These are phyloP conservation scores for Hemileia vastatrix DNA, from an alignment of 1,284 basidiomycete species.

Conservation along the genomic window DNA sequence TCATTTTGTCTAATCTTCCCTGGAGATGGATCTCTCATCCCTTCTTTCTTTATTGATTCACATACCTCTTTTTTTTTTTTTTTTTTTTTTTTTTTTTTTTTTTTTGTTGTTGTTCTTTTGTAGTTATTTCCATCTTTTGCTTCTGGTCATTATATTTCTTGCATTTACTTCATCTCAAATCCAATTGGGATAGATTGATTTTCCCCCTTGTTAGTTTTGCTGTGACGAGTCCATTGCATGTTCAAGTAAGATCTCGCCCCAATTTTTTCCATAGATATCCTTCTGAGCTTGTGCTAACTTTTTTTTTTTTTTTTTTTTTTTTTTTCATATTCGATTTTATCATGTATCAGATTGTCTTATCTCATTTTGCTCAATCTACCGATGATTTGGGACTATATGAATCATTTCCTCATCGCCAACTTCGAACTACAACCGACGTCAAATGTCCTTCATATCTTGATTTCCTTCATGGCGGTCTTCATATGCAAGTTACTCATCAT, in stretches of 20 bases:
- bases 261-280: not conserved
- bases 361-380: constrained; percentile 93
- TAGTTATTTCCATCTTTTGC: constrained; percentile 57
- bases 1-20: no score
- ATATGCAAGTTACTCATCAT: constrained; percentile 95
- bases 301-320: not conserved
- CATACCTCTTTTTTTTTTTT: not conserved
- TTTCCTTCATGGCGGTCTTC: constrained; percentile 83
- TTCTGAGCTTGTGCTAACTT: constrained; percentile 48
- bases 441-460: constrained; percentile 71
- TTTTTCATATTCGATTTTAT: constrained; percentile 44
- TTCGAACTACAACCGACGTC: constrained; percentile 93
- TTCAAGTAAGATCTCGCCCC: constrained; percentile 52
- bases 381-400: constrained; percentile 81
- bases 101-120: constrained; percentile 49
- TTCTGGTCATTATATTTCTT: constrained; percentile 73
- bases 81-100: not conserved
- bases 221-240: constrained; percentile 70
- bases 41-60: not conserved
- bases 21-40: no score
- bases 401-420: constrained; percentile 82
- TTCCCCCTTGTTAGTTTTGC: constrained; percentile 71
- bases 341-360: constrained; percentile 72
- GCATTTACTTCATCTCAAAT: constrained; percentile 57
- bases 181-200: constrained; percentile 56